Base-by-base conservation (phyloP, 257 asterid species). In the Asclepias syriaca region DNA sequence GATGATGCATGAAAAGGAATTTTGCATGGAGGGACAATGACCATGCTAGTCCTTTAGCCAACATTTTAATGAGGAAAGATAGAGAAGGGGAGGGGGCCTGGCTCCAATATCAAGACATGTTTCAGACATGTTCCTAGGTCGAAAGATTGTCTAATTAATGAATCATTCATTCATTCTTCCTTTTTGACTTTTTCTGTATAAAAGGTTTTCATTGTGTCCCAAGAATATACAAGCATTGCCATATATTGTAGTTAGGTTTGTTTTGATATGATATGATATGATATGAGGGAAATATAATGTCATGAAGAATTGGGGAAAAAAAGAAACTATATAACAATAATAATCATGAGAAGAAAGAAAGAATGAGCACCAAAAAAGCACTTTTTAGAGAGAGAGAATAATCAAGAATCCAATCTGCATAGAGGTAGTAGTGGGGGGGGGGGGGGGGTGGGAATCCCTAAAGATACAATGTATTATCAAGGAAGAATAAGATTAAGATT, bases 71-170 rank as follows among this genome's bases (percentile, higher is more conserved):
- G 67, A 70, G 74, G 75, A 63, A 76, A 49, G 48, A 11, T 8
- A 43, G 2, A 9, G 64, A 75, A 29, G 58, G 22, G 65, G 82
- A 11, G 58, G 6, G 58, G 80, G 75, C 79, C 82, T 68, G 45
- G 43, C 78, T 69, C 86, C 87, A 84, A 73, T 77, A 80, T 34
- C 69, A 71, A 53, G 75, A 86, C 97, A 88, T 87, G 97, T 90
- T 81, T 69, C 39, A 79, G 88, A 90, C 97, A 88, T 90, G 97
- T 88, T 70, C 78, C 85, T 65, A 34, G 34, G 43, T 34, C 66
- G 56, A 69, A 74, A 65, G 70, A 50, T 68, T 70, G 54, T 34
- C 72, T 24, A 63, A 40, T 71, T 24, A 63, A 40, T 71, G 66
- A 50, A 68, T 63, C 74, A 68, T 59, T 63, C 40, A 1, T 32